phyloP scores from a whole-genome alignment of 2,329 filamentous ascomycete species.

The Myriosclerotinia curreyana region DNA sequence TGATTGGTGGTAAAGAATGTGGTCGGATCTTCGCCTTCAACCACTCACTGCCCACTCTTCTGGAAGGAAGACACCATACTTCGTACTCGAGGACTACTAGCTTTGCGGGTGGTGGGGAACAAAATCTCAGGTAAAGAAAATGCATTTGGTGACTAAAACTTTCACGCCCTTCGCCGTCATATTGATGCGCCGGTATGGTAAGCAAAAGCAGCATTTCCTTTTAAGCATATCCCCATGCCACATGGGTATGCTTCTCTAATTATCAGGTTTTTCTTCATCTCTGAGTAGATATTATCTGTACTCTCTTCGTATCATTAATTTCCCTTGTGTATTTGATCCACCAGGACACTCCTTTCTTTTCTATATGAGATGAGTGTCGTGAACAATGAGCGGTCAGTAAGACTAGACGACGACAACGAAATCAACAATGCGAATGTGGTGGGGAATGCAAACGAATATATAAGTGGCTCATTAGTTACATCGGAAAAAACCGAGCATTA shows the following conservation, averaged over 20 bases:
- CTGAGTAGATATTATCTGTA: conserved; percentile 4
- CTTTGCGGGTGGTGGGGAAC: background rate
- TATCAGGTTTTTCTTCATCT: background rate
- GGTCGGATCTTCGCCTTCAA: background rate
- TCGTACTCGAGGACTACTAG: no score
- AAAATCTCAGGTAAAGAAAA: conserved; percentile 4
- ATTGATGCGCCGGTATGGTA: conserved; percentile 6
- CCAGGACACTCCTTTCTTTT: background rate
- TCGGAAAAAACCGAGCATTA: background rate
- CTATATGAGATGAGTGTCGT: conserved; percentile 1
- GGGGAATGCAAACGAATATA: conserved; percentile 2
- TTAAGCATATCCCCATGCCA: background rate
- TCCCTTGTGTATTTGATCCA: background rate
- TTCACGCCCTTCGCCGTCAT: background rate
- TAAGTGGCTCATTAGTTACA: background rate
- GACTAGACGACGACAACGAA: conserved; percentile 5
- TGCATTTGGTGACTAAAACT: conserved; percentile 12
- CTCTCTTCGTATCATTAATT: background rate
- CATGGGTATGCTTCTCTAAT: background rate
- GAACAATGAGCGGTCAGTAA: conserved; percentile 11
- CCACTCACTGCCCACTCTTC: background rate
- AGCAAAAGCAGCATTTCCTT: background rate
- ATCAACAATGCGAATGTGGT: background rate
- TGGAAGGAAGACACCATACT: no score
- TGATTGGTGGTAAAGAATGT: background rate